Evolutionary conservation across 441 rosid genomes (phyloP).

Genomic region (Hura crepitans): DNA sequence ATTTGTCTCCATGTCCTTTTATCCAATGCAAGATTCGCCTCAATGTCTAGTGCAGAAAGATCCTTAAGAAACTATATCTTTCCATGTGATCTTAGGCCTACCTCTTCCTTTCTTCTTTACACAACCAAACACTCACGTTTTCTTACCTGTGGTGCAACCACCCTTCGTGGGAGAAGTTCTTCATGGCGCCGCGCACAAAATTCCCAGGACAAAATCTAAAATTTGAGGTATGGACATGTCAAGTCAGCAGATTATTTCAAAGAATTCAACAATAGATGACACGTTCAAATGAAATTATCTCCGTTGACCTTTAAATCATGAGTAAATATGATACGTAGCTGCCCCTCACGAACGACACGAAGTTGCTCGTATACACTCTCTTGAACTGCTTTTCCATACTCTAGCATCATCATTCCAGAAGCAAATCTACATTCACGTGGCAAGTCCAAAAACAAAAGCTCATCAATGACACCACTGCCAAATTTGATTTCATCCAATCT

Average conservation of each 20-base stretch:
- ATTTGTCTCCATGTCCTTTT: too few species aligned
- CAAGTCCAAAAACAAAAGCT: conserved; percentile 83
- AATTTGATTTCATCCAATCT: conserved; percentile 96
- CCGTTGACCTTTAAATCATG: conserved; percentile 75
- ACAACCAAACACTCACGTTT: conserved; percentile 7
- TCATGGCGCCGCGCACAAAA: conserved; percentile 93
- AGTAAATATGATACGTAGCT: conserved; percentile 83
- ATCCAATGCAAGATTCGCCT: too few species aligned
- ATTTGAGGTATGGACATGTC: conserved; percentile 11
- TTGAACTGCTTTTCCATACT: conserved; percentile 89
- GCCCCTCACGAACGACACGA: conserved; percentile 98
- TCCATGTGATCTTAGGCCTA: too few species aligned
- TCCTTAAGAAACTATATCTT: too few species aligned
- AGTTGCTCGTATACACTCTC: conserved; percentile 96
- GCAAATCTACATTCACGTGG: conserved; percentile 76
- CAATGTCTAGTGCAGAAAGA: too few species aligned
- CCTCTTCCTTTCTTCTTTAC: too few species aligned
- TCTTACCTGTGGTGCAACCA: conserved; percentile 94
- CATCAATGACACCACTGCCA: conserved; percentile 93
- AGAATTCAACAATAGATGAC: background rate
- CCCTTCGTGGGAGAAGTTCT: conserved; percentile 92
- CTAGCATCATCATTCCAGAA: conserved; percentile 79
- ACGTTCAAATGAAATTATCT: conserved; percentile 18
- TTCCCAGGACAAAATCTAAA: conserved; percentile 93
- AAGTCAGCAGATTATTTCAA: conserved; percentile 15